Base-by-base conservation (phyloP, 2,329 filamentous ascomycete genomes). In the Incumbomyces lentus region DNA sequence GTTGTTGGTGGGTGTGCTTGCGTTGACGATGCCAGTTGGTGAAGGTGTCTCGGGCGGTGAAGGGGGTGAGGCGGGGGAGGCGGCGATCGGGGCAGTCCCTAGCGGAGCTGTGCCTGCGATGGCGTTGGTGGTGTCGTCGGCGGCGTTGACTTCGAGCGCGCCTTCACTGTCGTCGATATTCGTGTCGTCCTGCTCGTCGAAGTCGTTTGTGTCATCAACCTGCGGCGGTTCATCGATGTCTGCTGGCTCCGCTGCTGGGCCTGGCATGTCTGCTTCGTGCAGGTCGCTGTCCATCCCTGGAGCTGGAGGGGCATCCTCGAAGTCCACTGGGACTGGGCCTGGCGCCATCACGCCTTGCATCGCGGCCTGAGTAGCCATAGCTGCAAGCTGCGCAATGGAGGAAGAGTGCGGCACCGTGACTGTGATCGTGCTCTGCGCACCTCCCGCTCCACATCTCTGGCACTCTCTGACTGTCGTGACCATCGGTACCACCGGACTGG, bases 401-500 rank as follows among this genome's bases (percentile, higher is more conserved):
- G 32, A 18, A 6, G 46, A 37, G 37, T 47, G 49, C 8, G 52
- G 52, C 33, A 53, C 32, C 4, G 49, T 53, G 18, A 55, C 44
- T 5, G 49, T 55, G 8, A 42, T 46, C 29, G 47, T 49, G n/a
- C 46, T 47, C 12, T 14, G 30, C 7, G 17, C 29, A 8, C 32
- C 45, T 19, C 11, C 34, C 6, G 41, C 16, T 17, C 38, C 26
- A 31, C 38, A 26, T 31, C 18, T 14, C 11, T 35, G 4, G 34
- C 34, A 33, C 17, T 34, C n/a, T 19, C 36, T 50, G 16, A 46
- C 33, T 2, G 50, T 54, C 10, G 48, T 54, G 2, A 49, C 52
- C 53, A 55, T 55, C 2, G 53, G 53, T 10, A 55, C 51, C 7
- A 2, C 30, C 2, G 51, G 40, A 14, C 12, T 33, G 1, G 51